Conservation (phyloP, 1,284 basidiomycete genomes). For the Tylopilus sp. region DNA sequence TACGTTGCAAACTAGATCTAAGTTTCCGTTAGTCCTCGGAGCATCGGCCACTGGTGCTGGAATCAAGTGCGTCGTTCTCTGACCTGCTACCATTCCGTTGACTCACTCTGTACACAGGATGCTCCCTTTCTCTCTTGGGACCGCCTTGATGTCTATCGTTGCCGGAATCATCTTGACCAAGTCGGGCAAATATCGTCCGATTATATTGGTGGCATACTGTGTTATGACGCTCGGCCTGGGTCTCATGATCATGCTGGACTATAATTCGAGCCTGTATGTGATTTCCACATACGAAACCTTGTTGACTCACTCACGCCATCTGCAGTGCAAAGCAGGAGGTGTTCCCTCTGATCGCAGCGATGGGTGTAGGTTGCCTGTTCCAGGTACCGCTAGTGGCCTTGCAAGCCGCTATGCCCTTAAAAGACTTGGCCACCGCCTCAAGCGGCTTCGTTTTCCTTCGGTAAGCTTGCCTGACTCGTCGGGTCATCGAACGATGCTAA, state of each 20-base stretch:
- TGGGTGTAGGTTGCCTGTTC: constrained; percentile 64
- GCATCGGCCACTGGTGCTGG: constrained; percentile 73
- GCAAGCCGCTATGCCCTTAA: constrained; percentile 78
- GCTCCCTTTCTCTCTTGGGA: constrained; percentile 71
- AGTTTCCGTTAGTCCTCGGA: constrained; percentile 49
- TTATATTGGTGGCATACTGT: constrained; percentile 59
- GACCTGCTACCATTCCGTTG: not conserved
- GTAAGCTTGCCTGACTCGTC: constrained; percentile 31
- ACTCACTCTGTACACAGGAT: constrained; percentile 44
- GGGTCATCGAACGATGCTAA: not conserved
- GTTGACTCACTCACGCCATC: constrained; percentile 2
- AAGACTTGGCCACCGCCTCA: constrained; percentile 78
- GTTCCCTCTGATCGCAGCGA: constrained; percentile 55
- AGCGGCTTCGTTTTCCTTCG: constrained; percentile 69
- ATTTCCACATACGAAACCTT: not conserved
- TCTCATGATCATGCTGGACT: constrained; percentile 54
- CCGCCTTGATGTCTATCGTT: constrained; percentile 52
- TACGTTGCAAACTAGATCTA: constrained; percentile 19
- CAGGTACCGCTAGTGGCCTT: constrained; percentile 68
- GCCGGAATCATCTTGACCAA: constrained; percentile 60
- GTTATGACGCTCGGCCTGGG: constrained; percentile 61
- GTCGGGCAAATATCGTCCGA: constrained; percentile 57
- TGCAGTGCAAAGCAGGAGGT: constrained; percentile 56
- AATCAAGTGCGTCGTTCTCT: constrained; percentile 43
- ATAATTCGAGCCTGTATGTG: constrained; percentile 45